A percentile compares a stretch with the other conserved stretches of the same genome.
phyloP scores from a whole-genome alignment of 2,329 filamentous ascomycete species.

The Mycosphaerella arachidis region DNA sequence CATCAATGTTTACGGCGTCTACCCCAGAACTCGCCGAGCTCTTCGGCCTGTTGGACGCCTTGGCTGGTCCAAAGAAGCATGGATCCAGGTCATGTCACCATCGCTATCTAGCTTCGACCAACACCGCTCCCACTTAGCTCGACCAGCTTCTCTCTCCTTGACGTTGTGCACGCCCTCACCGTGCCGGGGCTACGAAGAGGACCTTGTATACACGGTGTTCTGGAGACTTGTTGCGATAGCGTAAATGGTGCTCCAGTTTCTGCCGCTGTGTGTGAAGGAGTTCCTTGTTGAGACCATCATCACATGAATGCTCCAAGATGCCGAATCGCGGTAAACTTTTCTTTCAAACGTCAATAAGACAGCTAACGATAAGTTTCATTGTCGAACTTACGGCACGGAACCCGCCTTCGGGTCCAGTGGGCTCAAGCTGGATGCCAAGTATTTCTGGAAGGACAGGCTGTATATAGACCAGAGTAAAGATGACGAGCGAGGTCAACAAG shows the following conservation, averaged over 20 bases:
- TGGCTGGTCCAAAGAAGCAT: slow-evolving; percentile 56
- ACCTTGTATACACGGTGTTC: not conserved
- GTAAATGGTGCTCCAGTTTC: not conserved
- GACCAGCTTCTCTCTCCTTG: slow-evolving; percentile 63
- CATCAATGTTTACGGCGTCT: no score
- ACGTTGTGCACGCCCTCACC: slow-evolving; percentile 61
- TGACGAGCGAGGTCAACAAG: no score
- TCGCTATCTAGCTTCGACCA: slow-evolving; percentile 62
- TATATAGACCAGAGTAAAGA: no score
- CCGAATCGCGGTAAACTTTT: not conserved
- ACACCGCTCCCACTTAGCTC: slow-evolving; percentile 64
- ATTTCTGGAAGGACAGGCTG: no score
- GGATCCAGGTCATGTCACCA: slow-evolving; percentile 57
- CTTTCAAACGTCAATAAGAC: not conserved
- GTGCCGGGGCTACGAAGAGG: slow-evolving; percentile 46
- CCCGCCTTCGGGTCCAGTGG: not conserved
- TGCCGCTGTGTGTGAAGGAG: not conserved
- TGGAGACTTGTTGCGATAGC: not conserved
- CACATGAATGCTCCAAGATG: not conserved
- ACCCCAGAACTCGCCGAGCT: no score
- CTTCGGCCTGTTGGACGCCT: slow-evolving; percentile 52
- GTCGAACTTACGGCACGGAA: slow-evolving; percentile 1
- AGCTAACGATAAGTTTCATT: not conserved
- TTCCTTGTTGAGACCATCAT: no score
- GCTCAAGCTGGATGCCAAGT: no score